A percentile compares a stretch with the other conserved stretches of the same genome.
These are phyloP conservation scores for Eucalyptus tenuipes DNA, from an alignment of 345 rosid genomes.

Conservation along the genomic window DNA sequence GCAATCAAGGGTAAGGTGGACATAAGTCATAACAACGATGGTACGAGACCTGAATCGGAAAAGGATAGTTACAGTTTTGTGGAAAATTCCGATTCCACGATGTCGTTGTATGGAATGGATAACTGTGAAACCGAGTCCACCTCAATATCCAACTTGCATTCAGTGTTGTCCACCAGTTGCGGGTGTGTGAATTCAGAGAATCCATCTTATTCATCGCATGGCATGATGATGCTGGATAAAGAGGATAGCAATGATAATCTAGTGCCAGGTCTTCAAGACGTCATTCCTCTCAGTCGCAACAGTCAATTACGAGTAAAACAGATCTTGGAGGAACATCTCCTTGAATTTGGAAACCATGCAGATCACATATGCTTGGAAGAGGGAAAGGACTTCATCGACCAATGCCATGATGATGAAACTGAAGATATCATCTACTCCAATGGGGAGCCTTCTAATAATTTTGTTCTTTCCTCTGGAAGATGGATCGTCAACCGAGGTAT, in stretches of 20 bases:
- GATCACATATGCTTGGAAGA: neutral
- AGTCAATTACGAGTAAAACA: neutral
- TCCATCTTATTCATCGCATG: neutral
- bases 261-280: neutral
- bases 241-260: constrained; percentile 2
- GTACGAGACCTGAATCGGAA: constrained; percentile 19
- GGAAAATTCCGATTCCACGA: constrained; percentile 12
- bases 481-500: constrained; percentile 59
- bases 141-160: neutral
- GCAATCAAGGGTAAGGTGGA: neutral
- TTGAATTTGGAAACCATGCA: constrained; percentile 1
- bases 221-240: neutral
- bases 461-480: constrained; percentile 62
- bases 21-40: neutral
- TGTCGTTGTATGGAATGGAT: neutral
- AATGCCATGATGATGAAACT: constrained; percentile 28
- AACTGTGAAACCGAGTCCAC: neutral
- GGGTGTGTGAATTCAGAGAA: neutral
- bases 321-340: constrained; percentile 12
- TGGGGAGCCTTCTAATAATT: constrained; percentile 18
- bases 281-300: neutral
- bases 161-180: constrained; percentile 4
- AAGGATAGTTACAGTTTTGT: constrained; percentile 33
- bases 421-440: constrained; percentile 18
- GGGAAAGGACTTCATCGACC: constrained; percentile 19